phyloP scores from a whole-genome alignment of 176 grass and related monocot genomes.

The Juncus effusus region DNA sequence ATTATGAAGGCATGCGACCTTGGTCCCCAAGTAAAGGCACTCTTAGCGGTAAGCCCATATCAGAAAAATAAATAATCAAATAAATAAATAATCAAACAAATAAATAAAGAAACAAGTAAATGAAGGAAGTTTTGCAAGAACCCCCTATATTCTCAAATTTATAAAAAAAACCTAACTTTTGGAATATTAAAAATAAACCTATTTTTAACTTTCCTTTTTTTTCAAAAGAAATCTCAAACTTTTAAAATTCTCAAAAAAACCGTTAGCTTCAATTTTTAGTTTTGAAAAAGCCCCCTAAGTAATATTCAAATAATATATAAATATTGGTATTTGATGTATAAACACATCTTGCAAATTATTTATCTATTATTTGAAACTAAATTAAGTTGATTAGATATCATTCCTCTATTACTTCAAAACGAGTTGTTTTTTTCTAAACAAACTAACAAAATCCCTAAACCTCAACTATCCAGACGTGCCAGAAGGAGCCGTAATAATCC shows the following conservation, averaged over 20 bases:
- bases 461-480: constrained; percentile 59
- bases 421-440: too few relatives aligned
- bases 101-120: too few relatives aligned
- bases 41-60: constrained; percentile 52
- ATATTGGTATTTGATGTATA: background rate
- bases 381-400: too few relatives aligned
- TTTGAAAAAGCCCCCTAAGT: background rate
- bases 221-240: too few relatives aligned
- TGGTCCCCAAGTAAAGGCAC: constrained; percentile 61
- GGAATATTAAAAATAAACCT: background rate
- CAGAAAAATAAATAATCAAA: background rate
- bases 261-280: background rate
- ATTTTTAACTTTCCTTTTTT: background rate
- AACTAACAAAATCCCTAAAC: too few relatives aligned
- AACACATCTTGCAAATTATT: background rate
- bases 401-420: too few relatives aligned
- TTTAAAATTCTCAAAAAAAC: too few relatives aligned
- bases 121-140: too few relatives aligned
- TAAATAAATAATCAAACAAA: too few relatives aligned
- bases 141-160: background rate
- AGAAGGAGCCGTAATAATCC: constrained; percentile 85
- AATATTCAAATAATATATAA: background rate
- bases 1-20: constrained; percentile 76
- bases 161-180: background rate
- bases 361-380: background rate